phyloP scores from a whole-genome alignment of 768 basidiomycete genomes.

The Cystobasidium tubakii region DNA sequence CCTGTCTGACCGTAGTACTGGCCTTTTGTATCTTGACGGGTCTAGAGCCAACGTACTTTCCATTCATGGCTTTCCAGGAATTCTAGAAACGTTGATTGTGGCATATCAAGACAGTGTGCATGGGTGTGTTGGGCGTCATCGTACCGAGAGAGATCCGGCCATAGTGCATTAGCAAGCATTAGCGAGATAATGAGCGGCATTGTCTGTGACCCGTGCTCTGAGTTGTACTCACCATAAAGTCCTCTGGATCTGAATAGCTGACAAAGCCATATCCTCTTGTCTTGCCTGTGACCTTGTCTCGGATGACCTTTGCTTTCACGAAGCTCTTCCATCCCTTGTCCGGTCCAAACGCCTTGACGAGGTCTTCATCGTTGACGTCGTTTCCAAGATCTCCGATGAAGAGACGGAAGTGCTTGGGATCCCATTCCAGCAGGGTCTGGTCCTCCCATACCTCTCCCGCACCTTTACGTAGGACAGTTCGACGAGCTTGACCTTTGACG shows the following conservation, averaged over 20 bases:
- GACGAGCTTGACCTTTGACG: conserved; percentile 71
- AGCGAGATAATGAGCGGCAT: too few relatives aligned
- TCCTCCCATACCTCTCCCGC: conserved; percentile 98
- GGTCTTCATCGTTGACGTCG: conserved; percentile 23
- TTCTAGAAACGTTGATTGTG: too few relatives aligned
- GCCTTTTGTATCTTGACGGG: conserved; percentile 97
- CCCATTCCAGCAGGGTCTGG: conserved; percentile 94
- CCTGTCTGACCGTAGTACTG: conserved; percentile 72
- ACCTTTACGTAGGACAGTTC: conserved; percentile 89
- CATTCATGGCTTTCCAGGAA: conserved; percentile 39
- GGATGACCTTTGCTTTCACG: conserved; percentile 87
- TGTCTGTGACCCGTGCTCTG: neutral
- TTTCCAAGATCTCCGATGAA: conserved; percentile 80
- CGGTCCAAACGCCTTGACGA: conserved; percentile 23
- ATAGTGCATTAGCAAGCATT: neutral
- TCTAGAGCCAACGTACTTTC: conserved; percentile 96
- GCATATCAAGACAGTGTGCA: too few relatives aligned
- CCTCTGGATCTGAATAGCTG: conserved; percentile 95
- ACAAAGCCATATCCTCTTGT: conserved; percentile 90
- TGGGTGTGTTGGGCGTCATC: too few relatives aligned
- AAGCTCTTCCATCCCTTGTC: conserved; percentile 57
- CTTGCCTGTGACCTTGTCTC: conserved; percentile 89
- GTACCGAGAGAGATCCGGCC: too few relatives aligned
- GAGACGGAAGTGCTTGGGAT: conserved; percentile 78
- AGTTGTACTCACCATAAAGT: conserved; percentile 59